Percentiles rank a stretch among this genome's conserved stretches.
Evolutionary conservation across 2,329 filamentous ascomycete species (phyloP).

Genomic region (Dactylellina drechsleri): DNA sequence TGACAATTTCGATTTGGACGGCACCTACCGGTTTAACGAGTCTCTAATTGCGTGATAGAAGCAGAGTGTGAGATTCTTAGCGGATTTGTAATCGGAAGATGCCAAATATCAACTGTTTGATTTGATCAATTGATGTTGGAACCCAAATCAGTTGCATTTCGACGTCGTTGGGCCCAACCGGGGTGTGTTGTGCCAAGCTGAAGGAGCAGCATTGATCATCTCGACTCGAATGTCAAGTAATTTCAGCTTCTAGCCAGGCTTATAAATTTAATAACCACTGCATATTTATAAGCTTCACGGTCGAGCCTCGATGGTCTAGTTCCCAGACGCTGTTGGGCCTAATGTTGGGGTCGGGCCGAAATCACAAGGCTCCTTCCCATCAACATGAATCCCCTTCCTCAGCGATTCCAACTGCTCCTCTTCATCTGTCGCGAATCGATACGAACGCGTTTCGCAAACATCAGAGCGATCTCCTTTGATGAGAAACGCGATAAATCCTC

Average conservation of each 20-base stretch:
- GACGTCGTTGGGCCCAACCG: too few relatives aligned
- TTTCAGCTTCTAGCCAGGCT: too few relatives aligned
- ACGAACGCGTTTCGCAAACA: slow-evolving; percentile 31
- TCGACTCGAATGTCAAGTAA: too few relatives aligned
- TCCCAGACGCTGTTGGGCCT: too few relatives aligned
- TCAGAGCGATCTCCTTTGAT: slow-evolving; percentile 25
- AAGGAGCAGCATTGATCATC: too few relatives aligned
- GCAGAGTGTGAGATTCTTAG: not conserved
- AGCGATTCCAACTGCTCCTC: not conserved
- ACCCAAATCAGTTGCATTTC: not conserved
- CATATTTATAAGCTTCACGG: too few relatives aligned
- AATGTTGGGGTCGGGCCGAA: slow-evolving; percentile 17
- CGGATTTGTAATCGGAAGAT: slow-evolving; percentile 26
- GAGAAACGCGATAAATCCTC: slow-evolving; percentile 29
- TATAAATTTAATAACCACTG: too few relatives aligned
- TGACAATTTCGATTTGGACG: slow-evolving; percentile 22
- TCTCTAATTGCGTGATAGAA: slow-evolving; percentile 20
- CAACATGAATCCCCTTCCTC: slow-evolving; percentile 17
- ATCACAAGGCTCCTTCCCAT: slow-evolving; percentile 15
- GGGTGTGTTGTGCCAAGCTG: too few relatives aligned
- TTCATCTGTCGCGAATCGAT: slow-evolving; percentile 30
- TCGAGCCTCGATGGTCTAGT: too few relatives aligned
- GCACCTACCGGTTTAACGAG: slow-evolving; percentile 6
- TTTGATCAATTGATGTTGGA: not conserved
- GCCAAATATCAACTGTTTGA: not conserved